These are phyloP conservation scores for Candida glucosophila DNA, from an alignment of 1,139 yeast species.

Conservation along the genomic window DNA sequence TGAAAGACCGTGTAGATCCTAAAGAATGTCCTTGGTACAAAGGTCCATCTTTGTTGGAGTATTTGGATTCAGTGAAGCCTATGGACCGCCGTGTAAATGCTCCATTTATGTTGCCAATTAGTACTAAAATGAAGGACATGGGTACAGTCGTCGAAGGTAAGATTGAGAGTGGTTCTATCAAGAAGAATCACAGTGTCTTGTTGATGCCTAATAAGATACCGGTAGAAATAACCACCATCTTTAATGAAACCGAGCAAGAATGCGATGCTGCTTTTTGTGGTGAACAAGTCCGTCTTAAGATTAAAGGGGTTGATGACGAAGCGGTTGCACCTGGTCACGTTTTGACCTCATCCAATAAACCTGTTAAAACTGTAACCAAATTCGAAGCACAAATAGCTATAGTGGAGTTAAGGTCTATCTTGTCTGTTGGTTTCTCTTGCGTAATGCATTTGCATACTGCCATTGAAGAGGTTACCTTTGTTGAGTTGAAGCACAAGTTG, in stretches of 20 bases:
- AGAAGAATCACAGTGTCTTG: slow-evolving; percentile 65
- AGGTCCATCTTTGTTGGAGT: slow-evolving; percentile 90
- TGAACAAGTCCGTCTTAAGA: slow-evolving; percentile 89
- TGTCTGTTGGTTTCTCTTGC: slow-evolving; percentile 93
- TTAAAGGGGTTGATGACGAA: slow-evolving; percentile 96
- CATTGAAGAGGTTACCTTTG: slow-evolving; percentile 84
- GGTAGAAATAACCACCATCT: slow-evolving; percentile 80
- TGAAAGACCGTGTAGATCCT: slow-evolving; percentile 72
- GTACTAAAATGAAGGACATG: slow-evolving; percentile 91
- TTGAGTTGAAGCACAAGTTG: slow-evolving; percentile 79
- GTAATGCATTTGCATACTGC: slow-evolving; percentile 99
- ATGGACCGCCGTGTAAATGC: slow-evolving; percentile 83
- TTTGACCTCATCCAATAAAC: slow-evolving; percentile 73
- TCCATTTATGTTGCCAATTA: slow-evolving; percentile 94
- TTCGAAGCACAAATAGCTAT: slow-evolving; percentile 97
- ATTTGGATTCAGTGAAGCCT: slow-evolving; percentile 72
- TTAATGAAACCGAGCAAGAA: slow-evolving; percentile 93
- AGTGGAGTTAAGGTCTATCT: slow-evolving; percentile 88
- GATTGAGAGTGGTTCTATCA: slow-evolving; percentile 90
- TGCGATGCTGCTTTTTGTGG: slow-evolving; percentile 88
- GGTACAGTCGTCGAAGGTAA: slow-evolving; percentile 98
- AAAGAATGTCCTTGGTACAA: slow-evolving; percentile 84
- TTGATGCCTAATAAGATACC: slow-evolving; percentile 86
- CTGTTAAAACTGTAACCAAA: slow-evolving; percentile 82
- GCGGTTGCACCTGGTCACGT: slow-evolving; percentile 90